phyloP scores from a whole-genome alignment of 2,329 filamentous ascomycete genomes.

The Colletotrichum eleusines region DNA sequence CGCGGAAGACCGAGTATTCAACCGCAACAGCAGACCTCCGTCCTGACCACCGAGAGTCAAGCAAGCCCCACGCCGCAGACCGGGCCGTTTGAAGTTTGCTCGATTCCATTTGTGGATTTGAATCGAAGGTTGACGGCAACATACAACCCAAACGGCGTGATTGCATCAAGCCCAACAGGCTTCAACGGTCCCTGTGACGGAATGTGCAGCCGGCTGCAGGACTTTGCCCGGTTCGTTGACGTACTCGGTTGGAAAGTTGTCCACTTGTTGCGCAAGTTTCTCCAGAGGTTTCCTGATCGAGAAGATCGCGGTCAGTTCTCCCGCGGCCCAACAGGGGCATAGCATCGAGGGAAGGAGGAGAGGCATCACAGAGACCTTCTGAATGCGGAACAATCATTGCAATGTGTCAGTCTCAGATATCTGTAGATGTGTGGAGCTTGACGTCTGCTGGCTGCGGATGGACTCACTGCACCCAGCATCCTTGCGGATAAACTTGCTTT shows the following conservation, averaged over 20 bases:
- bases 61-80: background rate
- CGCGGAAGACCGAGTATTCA: constrained; percentile 29
- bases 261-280: constrained; percentile 7
- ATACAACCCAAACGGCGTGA: constrained; percentile 11
- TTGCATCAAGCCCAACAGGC: constrained; percentile 26
- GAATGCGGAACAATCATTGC: constrained; percentile 20
- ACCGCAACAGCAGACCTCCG: constrained; percentile 4
- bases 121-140: constrained; percentile 4
- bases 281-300: constrained; percentile 29
- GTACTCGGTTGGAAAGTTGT: background rate
- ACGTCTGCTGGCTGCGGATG: background rate
- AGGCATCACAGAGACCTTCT: background rate
- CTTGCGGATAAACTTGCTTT: constrained; percentile 11
- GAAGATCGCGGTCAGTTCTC: constrained; percentile 2
- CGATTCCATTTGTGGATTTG: constrained; percentile 38
- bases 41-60: constrained; percentile 5
- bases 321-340: constrained; percentile 27
- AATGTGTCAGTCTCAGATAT: constrained; percentile 2
- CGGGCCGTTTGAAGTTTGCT: background rate
- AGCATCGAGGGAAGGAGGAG: background rate
- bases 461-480: constrained; percentile 7
- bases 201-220: constrained; percentile 6
- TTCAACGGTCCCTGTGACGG: background rate
- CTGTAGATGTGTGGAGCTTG: constrained; percentile 25
- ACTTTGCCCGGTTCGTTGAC: background rate